phyloP scores from a whole-genome alignment of 768 basidiomycete genomes.

The Rhizopogon sp. region DNA sequence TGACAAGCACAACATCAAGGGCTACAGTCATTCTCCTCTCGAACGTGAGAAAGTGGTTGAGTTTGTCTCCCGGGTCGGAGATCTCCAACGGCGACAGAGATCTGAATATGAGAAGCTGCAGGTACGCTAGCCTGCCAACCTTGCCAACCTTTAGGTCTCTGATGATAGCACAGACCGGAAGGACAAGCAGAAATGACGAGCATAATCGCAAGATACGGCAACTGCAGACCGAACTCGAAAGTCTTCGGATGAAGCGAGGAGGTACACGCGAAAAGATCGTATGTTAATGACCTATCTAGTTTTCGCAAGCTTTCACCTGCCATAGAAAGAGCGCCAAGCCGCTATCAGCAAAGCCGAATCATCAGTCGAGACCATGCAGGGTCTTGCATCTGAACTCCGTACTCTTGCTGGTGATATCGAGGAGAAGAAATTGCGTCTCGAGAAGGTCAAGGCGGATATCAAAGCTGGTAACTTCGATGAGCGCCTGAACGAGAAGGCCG shows the following conservation, averaged over 20 bases:
- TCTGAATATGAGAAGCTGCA: constrained; percentile 63
- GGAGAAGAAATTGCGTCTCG: constrained; percentile 58
- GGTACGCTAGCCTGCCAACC: constrained; percentile 30
- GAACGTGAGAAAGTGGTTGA: constrained; percentile 68
- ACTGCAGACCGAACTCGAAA: constrained; percentile 51
- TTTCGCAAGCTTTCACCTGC: not conserved
- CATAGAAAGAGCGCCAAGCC: constrained; percentile 45
- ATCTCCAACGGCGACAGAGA: constrained; percentile 59
- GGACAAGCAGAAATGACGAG: constrained; percentile 52
- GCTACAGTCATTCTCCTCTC: constrained; percentile 65
- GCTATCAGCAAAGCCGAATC: constrained; percentile 49
- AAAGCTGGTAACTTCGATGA: constrained; percentile 60
- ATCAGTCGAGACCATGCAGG: constrained; percentile 51
- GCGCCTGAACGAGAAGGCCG: constrained; percentile 48
- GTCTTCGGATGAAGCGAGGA: constrained; percentile 47
- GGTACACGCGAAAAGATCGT: constrained; percentile 57
- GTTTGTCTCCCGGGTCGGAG: constrained; percentile 62
- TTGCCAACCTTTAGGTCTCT: not conserved
- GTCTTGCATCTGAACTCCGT: constrained; percentile 48
- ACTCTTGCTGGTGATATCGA: constrained; percentile 59
- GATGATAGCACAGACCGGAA: constrained; percentile 36
- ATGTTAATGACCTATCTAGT: constrained; percentile 12
- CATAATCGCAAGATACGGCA: constrained; percentile 56
- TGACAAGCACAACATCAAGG: constrained; percentile 64
- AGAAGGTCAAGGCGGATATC: constrained; percentile 57